Evolutionary conservation across 2,329 filamentous ascomycete genomes (phyloP), one percentile per base, ranked within the genome.

Genomic region (Fusarium brevicatenulatum): DNA sequence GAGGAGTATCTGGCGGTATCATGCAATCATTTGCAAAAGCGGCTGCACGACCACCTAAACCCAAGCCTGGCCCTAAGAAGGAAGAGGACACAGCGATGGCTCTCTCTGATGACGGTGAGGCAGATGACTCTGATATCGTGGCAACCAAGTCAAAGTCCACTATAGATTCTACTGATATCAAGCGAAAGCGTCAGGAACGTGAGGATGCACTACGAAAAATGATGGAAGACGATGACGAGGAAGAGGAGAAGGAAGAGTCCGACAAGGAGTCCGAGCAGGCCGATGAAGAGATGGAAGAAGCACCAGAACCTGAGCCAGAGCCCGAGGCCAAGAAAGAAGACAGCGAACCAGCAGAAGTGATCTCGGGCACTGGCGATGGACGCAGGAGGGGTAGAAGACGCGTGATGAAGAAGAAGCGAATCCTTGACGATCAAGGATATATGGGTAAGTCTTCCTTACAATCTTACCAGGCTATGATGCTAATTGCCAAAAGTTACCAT

Each of bases 391-490:
- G 94, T 37, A 91, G 90, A 80, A 89, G 95, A 74, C 90, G 92
- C 76, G 89, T 98, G 12, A 94, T 93, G 89, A 95, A 93, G 83
- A 97, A 97, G 86, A 93, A 92, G 85, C 95, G 92, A 49, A 88
- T 92, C 62, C 92, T 95, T 80, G 95, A 98, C 74, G 94, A 95
- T 55, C 92, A 97, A 72, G 95, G 95, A 10, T 98, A 97, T 81
- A 88, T 98, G 68, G 93, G 93, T 95, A 86, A 81, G 90, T 83
- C 54, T 37, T 7, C 18, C n/a, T 34, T 11, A 12, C 21, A 8
- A 36, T 21, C 30, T 21, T 49, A 9, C 7, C 13, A 15, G 18
- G 9, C 3, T 23, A 39, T 34, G 21, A 52, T 63, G 54, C 71
- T 76, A 75, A 76, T 52, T 18, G 23, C 30, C 42, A 18, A 47